Evolutionary conservation across 805 yeast species (phyloP).

Genomic region (Ascoidea rubescens): DNA sequence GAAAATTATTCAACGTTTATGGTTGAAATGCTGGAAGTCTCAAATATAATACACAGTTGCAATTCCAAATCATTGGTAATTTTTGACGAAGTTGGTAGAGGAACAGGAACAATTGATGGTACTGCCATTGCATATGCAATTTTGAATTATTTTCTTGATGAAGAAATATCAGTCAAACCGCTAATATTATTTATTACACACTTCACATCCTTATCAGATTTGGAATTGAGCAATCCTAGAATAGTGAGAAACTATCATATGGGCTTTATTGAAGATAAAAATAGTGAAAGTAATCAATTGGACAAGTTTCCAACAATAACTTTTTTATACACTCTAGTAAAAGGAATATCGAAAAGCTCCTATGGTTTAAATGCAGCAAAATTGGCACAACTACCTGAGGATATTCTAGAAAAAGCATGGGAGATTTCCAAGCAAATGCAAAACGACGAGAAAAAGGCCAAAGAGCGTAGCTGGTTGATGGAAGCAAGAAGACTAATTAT

Average conservation of each 20-base stretch:
- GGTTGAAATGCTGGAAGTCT: slow-evolving; percentile 61
- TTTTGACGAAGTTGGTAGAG: slow-evolving; percentile 56
- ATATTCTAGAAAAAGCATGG: slow-evolving; percentile 31
- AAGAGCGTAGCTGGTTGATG: neutral
- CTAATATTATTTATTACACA: slow-evolving; percentile 75
- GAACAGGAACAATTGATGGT: slow-evolving; percentile 75
- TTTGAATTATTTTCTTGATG: slow-evolving; percentile 37
- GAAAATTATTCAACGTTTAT: slow-evolving; percentile 73
- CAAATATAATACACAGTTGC: slow-evolving; percentile 36
- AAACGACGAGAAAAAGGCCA: neutral
- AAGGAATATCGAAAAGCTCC: slow-evolving; percentile 44
- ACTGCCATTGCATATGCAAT: slow-evolving; percentile 69
- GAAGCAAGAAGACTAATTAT: neutral
- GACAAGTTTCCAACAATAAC: slow-evolving; percentile 22
- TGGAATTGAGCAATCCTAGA: slow-evolving; percentile 25
- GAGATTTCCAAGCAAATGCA: slow-evolving; percentile 14
- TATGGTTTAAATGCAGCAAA: slow-evolving; percentile 82
- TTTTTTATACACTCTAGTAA: slow-evolving; percentile 36
- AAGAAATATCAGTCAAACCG: slow-evolving; percentile 23
- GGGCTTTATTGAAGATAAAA: slow-evolving; percentile 37
- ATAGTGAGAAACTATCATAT: slow-evolving; percentile 52
- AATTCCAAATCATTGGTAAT: slow-evolving; percentile 43
- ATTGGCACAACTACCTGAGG: slow-evolving; percentile 45
- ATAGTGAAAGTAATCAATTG: slow-evolving; percentile 18
- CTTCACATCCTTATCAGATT: slow-evolving; percentile 49